phyloP scores from a whole-genome alignment of 1,284 basidiomycete species.

The Papiliotrema fonsecae region DNA sequence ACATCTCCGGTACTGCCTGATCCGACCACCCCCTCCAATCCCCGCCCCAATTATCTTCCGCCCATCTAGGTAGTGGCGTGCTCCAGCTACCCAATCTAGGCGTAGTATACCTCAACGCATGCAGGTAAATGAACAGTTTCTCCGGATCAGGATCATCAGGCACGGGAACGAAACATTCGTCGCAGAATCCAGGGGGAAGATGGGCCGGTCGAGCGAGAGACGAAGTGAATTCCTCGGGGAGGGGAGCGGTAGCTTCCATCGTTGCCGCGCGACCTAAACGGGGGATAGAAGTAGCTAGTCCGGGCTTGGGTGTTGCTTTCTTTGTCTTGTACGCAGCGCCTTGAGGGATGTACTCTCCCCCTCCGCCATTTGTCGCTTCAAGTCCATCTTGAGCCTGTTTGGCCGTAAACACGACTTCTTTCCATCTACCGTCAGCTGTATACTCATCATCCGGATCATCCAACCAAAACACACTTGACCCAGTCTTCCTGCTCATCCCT shows the following conservation, averaged over 20 bases:
- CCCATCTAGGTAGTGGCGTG: constrained; percentile 48
- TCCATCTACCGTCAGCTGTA: constrained; percentile 25
- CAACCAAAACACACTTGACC: constrained; percentile 54
- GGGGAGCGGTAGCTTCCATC: constrained; percentile 12
- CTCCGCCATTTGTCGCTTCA: constrained; percentile 4
- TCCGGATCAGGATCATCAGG: constrained; percentile 87
- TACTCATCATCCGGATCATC: neutral
- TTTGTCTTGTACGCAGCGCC: too few species aligned
- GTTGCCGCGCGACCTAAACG: neutral
- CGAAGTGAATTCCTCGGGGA: constrained; percentile 19
- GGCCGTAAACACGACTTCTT: constrained; percentile 39
- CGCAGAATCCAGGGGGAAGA: constrained; percentile 55
- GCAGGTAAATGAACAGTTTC: constrained; percentile 86
- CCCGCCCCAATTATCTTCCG: constrained; percentile 46
- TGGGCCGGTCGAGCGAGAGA: constrained; percentile 48
- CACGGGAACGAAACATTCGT: constrained; percentile 81
- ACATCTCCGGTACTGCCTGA: constrained; percentile 2
- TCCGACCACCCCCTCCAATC: constrained; percentile 47
- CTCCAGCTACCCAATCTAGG: constrained; percentile 43
- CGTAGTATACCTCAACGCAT: constrained; percentile 75
- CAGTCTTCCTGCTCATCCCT: constrained; percentile 93
- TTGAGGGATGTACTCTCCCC: neutral
- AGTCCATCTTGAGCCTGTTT: constrained; percentile 33
- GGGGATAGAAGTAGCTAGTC: neutral
- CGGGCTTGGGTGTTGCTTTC: neutral